A percentile compares a stretch with the other conserved stretches of the same genome.
Evolutionary conservation across 2,329 filamentous ascomycete genomes (phyloP).

Genomic region (Chrysoporthe cubensis): DNA sequence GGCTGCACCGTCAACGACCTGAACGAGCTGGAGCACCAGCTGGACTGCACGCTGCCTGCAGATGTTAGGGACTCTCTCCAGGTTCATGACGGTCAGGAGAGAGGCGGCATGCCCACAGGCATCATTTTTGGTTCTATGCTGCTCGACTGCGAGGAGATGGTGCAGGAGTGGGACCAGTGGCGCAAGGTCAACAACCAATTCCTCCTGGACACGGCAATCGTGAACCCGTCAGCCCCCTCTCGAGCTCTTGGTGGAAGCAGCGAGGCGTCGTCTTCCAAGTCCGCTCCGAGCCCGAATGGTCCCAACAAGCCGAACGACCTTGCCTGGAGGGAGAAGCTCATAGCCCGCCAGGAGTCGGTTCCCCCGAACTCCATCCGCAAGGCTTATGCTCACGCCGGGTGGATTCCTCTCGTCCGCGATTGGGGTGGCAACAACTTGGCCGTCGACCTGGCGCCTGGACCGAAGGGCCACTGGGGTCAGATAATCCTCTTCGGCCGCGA

Average conservation of each 20-base stretch:
- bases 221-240: constrained; percentile 65
- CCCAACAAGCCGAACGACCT: constrained; percentile 58
- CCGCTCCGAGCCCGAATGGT: constrained; percentile 42
- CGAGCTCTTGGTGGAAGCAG: constrained; percentile 71
- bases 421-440: constrained; percentile 99
- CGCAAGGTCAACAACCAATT: constrained; percentile 90
- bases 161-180: constrained; percentile 98
- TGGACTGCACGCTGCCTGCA: constrained; percentile 91
- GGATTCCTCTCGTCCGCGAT: constrained; percentile 95
- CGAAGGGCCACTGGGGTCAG: constrained; percentile 91
- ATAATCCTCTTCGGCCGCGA: constrained; percentile 96
- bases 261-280: constrained; percentile 71
- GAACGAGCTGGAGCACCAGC: constrained; percentile 93
- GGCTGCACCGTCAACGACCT: constrained; percentile 92
- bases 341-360: constrained; percentile 83
- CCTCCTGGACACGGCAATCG: constrained; percentile 63
- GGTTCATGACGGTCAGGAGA: constrained; percentile 95
- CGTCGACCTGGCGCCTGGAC: constrained; percentile 88
- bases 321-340: constrained; percentile 83
- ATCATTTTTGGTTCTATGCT: constrained; percentile 95
- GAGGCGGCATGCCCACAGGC: constrained; percentile 86
- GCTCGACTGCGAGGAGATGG: constrained; percentile 96
- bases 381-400: constrained; percentile 88
- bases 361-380: constrained; percentile 87
- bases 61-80: constrained; percentile 91